These are phyloP conservation scores for Linum usitatissimum DNA, from an alignment of 345 rosid species.

Conservation along the genomic window DNA sequence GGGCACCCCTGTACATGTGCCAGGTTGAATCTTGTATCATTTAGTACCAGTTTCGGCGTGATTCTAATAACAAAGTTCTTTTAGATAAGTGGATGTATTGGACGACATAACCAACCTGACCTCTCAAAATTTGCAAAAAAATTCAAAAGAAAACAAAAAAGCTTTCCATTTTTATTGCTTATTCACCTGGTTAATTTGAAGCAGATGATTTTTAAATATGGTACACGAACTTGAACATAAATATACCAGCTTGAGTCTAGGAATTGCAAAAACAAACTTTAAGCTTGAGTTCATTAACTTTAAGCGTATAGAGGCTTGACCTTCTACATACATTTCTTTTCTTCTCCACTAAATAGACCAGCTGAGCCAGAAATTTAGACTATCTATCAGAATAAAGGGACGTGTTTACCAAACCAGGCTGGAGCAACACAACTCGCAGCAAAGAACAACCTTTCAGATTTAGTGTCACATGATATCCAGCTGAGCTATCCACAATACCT, in stretches of 20 bases:
- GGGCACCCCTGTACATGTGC: constrained; percentile 70
- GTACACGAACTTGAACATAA: not conserved
- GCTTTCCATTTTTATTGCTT: not conserved
- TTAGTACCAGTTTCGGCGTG: not conserved
- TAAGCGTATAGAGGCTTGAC: not conserved
- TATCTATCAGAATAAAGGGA: not conserved
- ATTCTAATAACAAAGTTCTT: not conserved
- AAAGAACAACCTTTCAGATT: too few species aligned
- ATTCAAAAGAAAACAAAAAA: too few species aligned
- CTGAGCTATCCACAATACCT: not conserved
- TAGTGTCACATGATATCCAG: not conserved
- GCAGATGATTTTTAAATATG: not conserved
- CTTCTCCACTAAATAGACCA: not conserved
- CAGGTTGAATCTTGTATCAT: constrained; percentile 10
- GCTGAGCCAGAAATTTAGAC: not conserved
- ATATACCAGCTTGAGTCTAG: not conserved
- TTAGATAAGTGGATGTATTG: not conserved
- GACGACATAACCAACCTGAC: not conserved
- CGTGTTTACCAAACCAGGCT: not conserved
- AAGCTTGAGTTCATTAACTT: not conserved
- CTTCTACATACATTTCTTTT: not conserved
- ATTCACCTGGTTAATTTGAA: not conserved
- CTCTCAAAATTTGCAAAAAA: not conserved
- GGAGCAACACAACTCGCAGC: not conserved
- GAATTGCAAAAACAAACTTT: not conserved